Percentiles rank a stretch among this genome's conserved stretches.
Evolutionary conservation across 306 rosid species (phyloP).

Genomic region (Sesbania bispinosa): DNA sequence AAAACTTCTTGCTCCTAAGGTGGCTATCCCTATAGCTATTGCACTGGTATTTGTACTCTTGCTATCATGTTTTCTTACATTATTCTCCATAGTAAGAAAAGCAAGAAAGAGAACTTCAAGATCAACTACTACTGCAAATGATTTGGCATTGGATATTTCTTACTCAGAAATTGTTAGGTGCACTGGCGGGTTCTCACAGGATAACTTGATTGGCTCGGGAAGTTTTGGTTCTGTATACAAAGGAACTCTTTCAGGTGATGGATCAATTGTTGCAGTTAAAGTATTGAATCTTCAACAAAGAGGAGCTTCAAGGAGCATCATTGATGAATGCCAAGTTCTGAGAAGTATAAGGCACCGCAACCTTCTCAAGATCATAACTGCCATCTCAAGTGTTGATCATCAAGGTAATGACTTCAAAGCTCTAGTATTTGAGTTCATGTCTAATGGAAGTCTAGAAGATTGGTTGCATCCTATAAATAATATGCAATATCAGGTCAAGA

Average conservation of each 20-base stretch:
- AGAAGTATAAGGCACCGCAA: conserved; percentile 34
- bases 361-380: conserved; percentile 33
- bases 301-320: conserved; percentile 29
- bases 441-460: conserved; percentile 31
- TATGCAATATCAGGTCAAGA: background rate
- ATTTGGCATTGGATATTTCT: conserved; percentile 18
- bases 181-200: conserved; percentile 33
- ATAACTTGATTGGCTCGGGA: conserved; percentile 35
- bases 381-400: conserved; percentile 31
- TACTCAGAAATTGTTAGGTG: conserved; percentile 22
- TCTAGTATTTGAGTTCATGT: conserved; percentile 30
- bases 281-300: conserved; percentile 32
- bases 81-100: background rate
- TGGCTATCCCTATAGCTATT: conserved; percentile 14
- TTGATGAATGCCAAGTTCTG: conserved; percentile 27
- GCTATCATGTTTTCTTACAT: conserved; percentile 16
- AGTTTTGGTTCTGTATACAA: conserved; percentile 43
- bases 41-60: conserved; percentile 10
- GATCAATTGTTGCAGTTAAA: conserved; percentile 30
- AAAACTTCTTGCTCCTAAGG: conserved; percentile 15
- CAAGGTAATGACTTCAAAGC: conserved; percentile 42
- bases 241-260: conserved; percentile 23
- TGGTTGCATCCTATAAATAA: conserved; percentile 27
- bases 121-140: background rate
- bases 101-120: background rate